Evolutionary conservation across 345 rosid genomes (phyloP).

Genomic region (Populus simonii): DNA sequence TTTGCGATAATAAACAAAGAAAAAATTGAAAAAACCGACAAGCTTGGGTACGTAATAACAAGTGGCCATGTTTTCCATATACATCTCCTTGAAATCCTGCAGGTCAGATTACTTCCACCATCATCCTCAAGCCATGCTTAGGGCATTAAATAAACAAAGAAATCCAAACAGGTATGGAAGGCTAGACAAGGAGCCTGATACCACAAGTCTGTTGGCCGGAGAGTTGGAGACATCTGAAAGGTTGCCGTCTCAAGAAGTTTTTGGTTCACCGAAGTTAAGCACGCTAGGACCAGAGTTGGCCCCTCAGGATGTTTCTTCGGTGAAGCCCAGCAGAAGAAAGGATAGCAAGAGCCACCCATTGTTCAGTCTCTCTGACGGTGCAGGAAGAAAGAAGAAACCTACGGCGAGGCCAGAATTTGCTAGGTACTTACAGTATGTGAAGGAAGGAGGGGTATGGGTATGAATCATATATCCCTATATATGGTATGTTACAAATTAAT

Average conservation of each 20-base stretch:
- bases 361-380: constrained; percentile 43
- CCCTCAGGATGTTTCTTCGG: background rate
- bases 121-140: constrained; percentile 35
- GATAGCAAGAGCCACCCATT: constrained; percentile 51
- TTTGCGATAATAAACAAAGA: no score
- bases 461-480: no score
- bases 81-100: background rate
- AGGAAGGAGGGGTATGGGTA: constrained; percentile 75
- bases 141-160: constrained; percentile 54
- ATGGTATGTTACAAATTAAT: no score
- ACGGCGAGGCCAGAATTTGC: constrained; percentile 65
- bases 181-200: constrained; percentile 30
- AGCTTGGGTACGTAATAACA: no score
- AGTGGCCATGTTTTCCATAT: background rate
- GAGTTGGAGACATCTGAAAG: constrained; percentile 43
- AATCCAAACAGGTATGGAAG: constrained; percentile 49
- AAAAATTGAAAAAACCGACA: no score
- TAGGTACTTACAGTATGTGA: constrained; percentile 67
- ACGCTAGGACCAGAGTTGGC: background rate
- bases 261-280: constrained; percentile 18
- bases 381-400: constrained; percentile 49
- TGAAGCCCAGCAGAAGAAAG: constrained; percentile 28
- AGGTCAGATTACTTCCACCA: background rate
- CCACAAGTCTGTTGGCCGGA: constrained; percentile 17
- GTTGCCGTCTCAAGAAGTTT: constrained; percentile 35